These are phyloP conservation scores for Pythium pyrilobum DNA, from an alignment of 352 stramenopile genomes.

Conservation along the genomic window DNA sequence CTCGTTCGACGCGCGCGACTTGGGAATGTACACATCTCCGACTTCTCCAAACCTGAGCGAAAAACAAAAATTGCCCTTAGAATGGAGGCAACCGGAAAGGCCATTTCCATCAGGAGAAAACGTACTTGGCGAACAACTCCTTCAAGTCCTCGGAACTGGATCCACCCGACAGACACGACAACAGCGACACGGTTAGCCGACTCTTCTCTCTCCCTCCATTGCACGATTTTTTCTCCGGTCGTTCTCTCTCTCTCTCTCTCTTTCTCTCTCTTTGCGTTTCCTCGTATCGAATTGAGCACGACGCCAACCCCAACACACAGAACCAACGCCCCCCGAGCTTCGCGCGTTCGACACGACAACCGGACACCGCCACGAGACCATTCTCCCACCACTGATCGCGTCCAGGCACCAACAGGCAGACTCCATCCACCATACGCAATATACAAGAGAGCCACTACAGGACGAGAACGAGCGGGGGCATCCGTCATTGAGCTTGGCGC, in stretches of 20 bases:
- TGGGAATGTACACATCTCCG: constrained; percentile 81
- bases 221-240: constrained; percentile 4
- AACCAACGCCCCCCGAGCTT: not conserved
- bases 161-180: constrained; percentile 3
- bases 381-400: not conserved
- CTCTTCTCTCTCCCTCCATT: constrained; percentile 4
- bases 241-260: constrained; percentile 18
- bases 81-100: not conserved
- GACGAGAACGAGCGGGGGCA: not conserved
- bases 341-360: not conserved
- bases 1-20: constrained; percentile 68
- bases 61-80: constrained; percentile 13
- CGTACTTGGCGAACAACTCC: constrained; percentile 67
- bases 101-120: not conserved
- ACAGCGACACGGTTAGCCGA: constrained; percentile 20
- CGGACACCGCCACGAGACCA: not conserved
- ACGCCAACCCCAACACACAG: constrained; percentile 1
- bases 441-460: not conserved
- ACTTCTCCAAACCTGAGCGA: constrained; percentile 52
- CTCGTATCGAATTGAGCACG: not conserved
- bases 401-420: not conserved
- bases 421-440: not conserved
- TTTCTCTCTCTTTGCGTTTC: constrained; percentile 17
- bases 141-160: constrained; percentile 28
- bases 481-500: too few species aligned